Base-by-base conservation (phyloP, 441 rosid species). In the Populus hybrid region DNA sequence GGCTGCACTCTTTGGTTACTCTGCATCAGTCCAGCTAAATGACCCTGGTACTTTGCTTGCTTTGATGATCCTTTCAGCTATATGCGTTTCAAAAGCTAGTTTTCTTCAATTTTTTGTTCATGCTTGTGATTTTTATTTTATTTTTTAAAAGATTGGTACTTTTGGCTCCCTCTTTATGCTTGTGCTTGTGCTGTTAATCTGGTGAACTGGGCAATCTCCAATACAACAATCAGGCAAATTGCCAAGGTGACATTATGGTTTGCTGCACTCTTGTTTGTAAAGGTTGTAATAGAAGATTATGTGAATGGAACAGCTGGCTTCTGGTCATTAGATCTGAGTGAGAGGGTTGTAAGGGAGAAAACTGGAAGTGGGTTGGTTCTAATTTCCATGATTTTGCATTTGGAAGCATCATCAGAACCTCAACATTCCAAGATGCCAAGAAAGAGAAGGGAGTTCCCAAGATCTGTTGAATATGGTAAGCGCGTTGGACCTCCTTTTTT, bases 101-200 rank as follows among this genome's bases (percentile, higher is more conserved):
- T 46, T 40, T 74, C 26, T 42, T 61, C 6, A 9, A 21, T 50
- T 10, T 76, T 24, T 14, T 81, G 11, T 61, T n/a, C 36, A 23
- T 71, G 6, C 8, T 63, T n/a, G 32, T 30, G 21, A n/a, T 42
- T 1, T 42, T 40, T 16, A 11, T 30, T 69, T 73, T 65, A 73
- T 36, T 77, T 67, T 65, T 77, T 67, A 24, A 69, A 72, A 95
- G 99, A 91, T 85, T 94, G 95, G 97, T 92, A 88, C 81, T 85
- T 89, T 61, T 92, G 98, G 98, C 84, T 94, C 80, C 97, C 97
- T 76, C 89, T 90, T 5, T 95, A 92, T 75, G 78, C 95, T 57
- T 80, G 83, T 26, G 95, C 94, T 35, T 84, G 80, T 81, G 74
- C 61, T 14, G 92, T 90, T 75, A 94, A 90, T 86, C 82, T 90